phyloP scores from a whole-genome alignment of 2,329 filamentous ascomycete species.

The Neonectria faginata region DNA sequence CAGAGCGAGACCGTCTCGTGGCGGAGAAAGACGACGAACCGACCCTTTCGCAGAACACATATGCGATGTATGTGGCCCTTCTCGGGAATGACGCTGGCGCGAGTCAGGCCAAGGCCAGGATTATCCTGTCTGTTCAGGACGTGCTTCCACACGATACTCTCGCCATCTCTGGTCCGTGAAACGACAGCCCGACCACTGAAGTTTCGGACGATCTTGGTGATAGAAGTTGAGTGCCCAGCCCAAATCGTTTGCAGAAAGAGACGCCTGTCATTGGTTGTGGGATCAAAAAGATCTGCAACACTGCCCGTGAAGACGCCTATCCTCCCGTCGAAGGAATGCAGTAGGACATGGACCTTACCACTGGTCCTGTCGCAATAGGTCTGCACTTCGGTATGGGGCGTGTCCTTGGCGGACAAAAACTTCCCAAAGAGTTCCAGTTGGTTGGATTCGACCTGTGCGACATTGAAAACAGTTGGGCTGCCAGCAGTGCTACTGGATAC shows the following conservation, averaged over 20 bases:
- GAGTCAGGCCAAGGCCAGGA: slow-evolving; percentile 63
- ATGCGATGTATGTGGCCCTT: slow-evolving; percentile 82
- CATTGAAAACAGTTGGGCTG: slow-evolving; percentile 81
- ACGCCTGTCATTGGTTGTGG: slow-evolving; percentile 69
- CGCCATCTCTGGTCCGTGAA: slow-evolving; percentile 81
- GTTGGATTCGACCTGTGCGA: slow-evolving; percentile 78
- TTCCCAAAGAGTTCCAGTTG: slow-evolving; percentile 61
- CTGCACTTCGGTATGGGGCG: slow-evolving; percentile 73
- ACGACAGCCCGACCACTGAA: slow-evolving; percentile 83
- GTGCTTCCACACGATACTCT: slow-evolving; percentile 87
- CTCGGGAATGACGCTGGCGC: slow-evolving; percentile 76
- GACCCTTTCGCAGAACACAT: slow-evolving; percentile 79
- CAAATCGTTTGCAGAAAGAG: slow-evolving; percentile 75
- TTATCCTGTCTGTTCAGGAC: slow-evolving; percentile 55
- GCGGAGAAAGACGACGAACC: slow-evolving; percentile 84
- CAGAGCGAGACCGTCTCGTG: slow-evolving; percentile 78
- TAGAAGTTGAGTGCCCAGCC: slow-evolving; percentile 84
- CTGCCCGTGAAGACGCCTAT: slow-evolving; percentile 85
- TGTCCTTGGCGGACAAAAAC: slow-evolving; percentile 41
- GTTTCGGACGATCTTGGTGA: slow-evolving; percentile 89
- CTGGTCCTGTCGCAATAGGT: slow-evolving; percentile 76
- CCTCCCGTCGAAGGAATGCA: slow-evolving; percentile 87
- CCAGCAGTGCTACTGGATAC: slow-evolving; percentile 77
- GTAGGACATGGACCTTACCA: slow-evolving; percentile 77
- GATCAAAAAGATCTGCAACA: slow-evolving; percentile 84